phyloP scores from a whole-genome alignment of 805 yeast genomes.

The Yarrowia hollandica region DNA sequence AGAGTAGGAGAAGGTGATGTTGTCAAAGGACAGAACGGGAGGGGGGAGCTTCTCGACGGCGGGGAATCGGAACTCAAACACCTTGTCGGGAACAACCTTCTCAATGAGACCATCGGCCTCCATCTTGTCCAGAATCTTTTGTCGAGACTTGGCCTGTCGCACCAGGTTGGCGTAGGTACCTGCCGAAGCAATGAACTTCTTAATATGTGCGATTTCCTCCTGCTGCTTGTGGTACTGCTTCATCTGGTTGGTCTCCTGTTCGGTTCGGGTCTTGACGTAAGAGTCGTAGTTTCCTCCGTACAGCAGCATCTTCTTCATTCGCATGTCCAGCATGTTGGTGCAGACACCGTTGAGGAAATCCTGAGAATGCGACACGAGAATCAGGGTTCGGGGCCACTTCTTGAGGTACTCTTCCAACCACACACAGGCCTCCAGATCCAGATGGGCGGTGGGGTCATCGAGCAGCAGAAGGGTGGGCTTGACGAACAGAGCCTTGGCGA shows the following conservation, averaged over 20 bases:
- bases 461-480: slow-evolving; percentile 91
- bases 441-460: slow-evolving; percentile 99
- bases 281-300: slow-evolving; percentile 99
- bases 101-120: slow-evolving; percentile 96
- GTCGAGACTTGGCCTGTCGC: slow-evolving; percentile 98
- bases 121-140: slow-evolving; percentile 99
- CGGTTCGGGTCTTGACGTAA: slow-evolving; percentile 89
- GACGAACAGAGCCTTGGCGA: slow-evolving; percentile 96
- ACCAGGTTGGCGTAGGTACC: slow-evolving; percentile 99
- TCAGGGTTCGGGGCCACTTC: slow-evolving; percentile 89
- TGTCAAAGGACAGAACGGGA: slow-evolving; percentile 95
- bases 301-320: slow-evolving; percentile 67
- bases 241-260: slow-evolving; percentile 96
- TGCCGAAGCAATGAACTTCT: slow-evolving; percentile 98
- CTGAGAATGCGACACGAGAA: slow-evolving; percentile 95
- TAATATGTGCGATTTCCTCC: slow-evolving; percentile 97
- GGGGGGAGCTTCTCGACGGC: slow-evolving; percentile 97
- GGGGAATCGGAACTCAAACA: slow-evolving; percentile 91
- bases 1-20: slow-evolving; percentile 82
- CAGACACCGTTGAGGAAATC: slow-evolving; percentile 99
- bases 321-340: slow-evolving; percentile 97
- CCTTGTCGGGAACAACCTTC: slow-evolving; percentile 90
- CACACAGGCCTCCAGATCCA: slow-evolving; percentile 98
- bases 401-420: slow-evolving; percentile 98
- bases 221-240: slow-evolving; percentile 96